phyloP scores from a whole-genome alignment of 352 stramenopile genomes.

The Phytophthora multivora region DNA sequence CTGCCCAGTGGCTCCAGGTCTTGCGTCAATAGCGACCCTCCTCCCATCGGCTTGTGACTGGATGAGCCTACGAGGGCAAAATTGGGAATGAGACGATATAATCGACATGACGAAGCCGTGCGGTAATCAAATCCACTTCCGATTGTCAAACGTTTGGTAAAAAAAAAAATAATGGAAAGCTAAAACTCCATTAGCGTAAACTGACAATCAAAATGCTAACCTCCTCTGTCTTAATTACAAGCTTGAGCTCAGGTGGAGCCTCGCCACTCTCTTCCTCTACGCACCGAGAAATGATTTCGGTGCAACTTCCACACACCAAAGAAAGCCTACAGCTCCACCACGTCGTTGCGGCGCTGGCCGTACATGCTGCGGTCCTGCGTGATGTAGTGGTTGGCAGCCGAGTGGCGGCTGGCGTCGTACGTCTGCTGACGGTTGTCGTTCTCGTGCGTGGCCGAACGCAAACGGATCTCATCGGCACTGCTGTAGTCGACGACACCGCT shows the following conservation, averaged over 20 bases:
- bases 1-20: conserved; percentile 41
- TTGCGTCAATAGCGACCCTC: conserved; percentile 52
- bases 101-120: background rate
- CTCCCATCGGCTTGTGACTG: conserved; percentile 2
- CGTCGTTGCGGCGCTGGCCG: conserved; percentile 58
- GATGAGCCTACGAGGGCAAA: conserved; percentile 1
- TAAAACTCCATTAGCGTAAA: conserved; percentile 19
- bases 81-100: conserved; percentile 14
- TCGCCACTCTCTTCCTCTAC: conserved; percentile 20
- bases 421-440: conserved; percentile 40
- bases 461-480: conserved; percentile 59
- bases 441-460: conserved; percentile 59
- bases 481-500: conserved; percentile 37
- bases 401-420: conserved; percentile 46
- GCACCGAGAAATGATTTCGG: conserved; percentile 9
- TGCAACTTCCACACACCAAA: conserved; percentile 5
- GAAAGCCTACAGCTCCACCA: conserved; percentile 55
- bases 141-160: background rate
- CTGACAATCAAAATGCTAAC: conserved; percentile 26
- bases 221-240: conserved; percentile 34
- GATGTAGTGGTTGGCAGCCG: conserved; percentile 61
- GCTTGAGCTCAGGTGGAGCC: conserved; percentile 1
- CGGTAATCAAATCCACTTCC: conserved; percentile 26
- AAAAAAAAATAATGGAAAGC: conserved; percentile 6
- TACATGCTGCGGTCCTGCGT: conserved; percentile 45